These are phyloP conservation scores for Sugiyamaella valdiviana DNA, from an alignment of 805 yeast species.

Conservation along the genomic window DNA sequence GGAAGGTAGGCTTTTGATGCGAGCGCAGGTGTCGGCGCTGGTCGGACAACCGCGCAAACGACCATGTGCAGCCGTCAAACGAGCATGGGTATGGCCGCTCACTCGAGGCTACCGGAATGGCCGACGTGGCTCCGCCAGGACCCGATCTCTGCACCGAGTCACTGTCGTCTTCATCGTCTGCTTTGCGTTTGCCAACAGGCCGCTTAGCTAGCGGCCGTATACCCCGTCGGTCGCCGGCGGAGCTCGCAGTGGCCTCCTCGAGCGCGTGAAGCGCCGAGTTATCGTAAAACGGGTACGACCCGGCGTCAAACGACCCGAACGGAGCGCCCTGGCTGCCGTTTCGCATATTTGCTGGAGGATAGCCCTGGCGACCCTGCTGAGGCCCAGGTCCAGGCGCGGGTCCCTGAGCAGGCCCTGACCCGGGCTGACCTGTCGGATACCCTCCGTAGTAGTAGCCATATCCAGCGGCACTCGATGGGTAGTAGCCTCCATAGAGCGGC, in stretches of 20 bases:
- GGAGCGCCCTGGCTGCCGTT: background rate
- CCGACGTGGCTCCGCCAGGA: background rate
- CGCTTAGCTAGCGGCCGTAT: background rate
- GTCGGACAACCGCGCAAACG: constrained; percentile 64
- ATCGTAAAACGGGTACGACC: background rate
- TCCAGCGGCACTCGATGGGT: background rate
- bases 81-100: constrained; percentile 35
- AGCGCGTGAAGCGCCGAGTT: background rate
- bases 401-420: background rate
- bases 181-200: background rate
- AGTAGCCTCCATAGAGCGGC: background rate
- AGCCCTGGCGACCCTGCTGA: background rate
- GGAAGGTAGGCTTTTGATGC: constrained; percentile 58
- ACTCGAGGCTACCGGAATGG: constrained; percentile 11
- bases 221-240: background rate
- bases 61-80: constrained; percentile 52
- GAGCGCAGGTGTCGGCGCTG: constrained; percentile 61
- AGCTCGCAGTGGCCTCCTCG: background rate
- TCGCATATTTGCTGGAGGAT: background rate
- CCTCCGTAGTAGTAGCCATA: background rate
- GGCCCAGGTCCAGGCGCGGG: no score
- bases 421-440: background rate
- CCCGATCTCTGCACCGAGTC: background rate
- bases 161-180: background rate
- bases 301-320: background rate